Conservation (phyloP, 768 basidiomycete species). For the Podaxis sp. region DNA sequence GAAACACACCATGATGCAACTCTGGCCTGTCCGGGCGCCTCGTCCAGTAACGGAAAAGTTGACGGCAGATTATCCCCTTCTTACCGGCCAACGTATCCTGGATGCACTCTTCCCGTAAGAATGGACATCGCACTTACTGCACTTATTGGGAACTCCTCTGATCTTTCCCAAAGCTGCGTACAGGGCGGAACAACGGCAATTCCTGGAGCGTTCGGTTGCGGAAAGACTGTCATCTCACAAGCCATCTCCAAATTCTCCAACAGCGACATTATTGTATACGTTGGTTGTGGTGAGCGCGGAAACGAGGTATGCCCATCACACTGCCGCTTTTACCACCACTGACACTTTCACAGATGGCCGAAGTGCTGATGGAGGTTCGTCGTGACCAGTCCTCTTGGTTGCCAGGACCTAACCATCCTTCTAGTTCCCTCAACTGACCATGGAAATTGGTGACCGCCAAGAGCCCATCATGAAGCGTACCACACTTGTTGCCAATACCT, state of each 20-base stretch:
- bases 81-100: slow-evolving; percentile 95
- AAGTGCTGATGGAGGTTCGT: slow-evolving; percentile 93
- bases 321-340: background rate
- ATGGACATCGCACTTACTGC: background rate
- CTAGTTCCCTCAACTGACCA: slow-evolving; percentile 85
- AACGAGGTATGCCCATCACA: slow-evolving; percentile 63
- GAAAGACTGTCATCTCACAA: slow-evolving; percentile 98
- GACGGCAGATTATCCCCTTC: slow-evolving; percentile 85
- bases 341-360: slow-evolving; percentile 65
- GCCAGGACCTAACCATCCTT: background rate
- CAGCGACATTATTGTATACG: slow-evolving; percentile 98
- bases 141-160: background rate
- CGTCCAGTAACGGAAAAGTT: slow-evolving; percentile 94
- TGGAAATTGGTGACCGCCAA: slow-evolving; percentile 88
- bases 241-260: slow-evolving; percentile 98
- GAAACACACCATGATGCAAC: slow-evolving; percentile 94
- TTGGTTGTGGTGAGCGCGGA: slow-evolving; percentile 98
- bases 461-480: slow-evolving; percentile 99
- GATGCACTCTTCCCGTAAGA: slow-evolving; percentile 94
- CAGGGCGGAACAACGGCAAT: slow-evolving; percentile 97
- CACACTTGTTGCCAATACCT: slow-evolving; percentile 97
- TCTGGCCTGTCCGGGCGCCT: slow-evolving; percentile 98
- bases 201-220: slow-evolving; percentile 98
- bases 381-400: background rate
- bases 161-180: slow-evolving; percentile 57